phyloP scores from a whole-genome alignment of 768 basidiomycete species.

The Pilatotrama ljubarskyi region DNA sequence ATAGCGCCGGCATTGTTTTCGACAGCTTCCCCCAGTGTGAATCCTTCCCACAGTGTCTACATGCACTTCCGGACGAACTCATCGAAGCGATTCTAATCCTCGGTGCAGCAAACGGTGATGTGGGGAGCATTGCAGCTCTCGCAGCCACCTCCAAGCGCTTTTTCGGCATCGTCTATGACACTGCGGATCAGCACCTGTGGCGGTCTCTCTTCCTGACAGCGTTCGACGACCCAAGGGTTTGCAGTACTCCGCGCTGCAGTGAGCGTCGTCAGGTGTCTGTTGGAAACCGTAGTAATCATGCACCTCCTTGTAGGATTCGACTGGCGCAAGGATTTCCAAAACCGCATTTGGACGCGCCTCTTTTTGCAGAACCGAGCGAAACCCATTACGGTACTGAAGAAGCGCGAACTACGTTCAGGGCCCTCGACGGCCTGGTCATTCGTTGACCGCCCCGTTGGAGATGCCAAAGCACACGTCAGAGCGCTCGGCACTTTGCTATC shows the following conservation, averaged over 20 bases:
- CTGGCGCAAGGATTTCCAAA: conserved; percentile 3
- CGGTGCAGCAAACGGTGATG: conserved; percentile 21
- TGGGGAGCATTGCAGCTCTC: conserved; percentile 30
- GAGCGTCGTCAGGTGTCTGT: neutral
- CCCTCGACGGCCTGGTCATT: neutral
- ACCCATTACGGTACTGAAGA: neutral
- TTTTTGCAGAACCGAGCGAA: neutral
- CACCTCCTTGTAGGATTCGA: neutral
- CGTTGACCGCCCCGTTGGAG: neutral
- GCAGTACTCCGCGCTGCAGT: neutral
- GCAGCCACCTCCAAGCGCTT: conserved; percentile 36
- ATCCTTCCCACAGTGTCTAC: too few species aligned
- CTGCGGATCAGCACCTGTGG: conserved; percentile 38
- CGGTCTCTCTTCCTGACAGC: conserved; percentile 34
- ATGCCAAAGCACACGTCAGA: neutral
- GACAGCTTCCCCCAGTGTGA: too few species aligned
- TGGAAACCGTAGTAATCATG: neutral
- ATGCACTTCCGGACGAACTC: conserved; percentile 34
- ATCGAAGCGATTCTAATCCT: conserved; percentile 36
- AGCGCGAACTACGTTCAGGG: neutral
- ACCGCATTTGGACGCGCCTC: neutral
- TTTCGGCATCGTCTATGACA: conserved; percentile 33
- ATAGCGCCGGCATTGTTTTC: too few species aligned
- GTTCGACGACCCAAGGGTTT: conserved; percentile 37
- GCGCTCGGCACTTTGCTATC: neutral